Conservation (phyloP, 202 grass and related monocot species). For the Eragrostis tef region DNA sequence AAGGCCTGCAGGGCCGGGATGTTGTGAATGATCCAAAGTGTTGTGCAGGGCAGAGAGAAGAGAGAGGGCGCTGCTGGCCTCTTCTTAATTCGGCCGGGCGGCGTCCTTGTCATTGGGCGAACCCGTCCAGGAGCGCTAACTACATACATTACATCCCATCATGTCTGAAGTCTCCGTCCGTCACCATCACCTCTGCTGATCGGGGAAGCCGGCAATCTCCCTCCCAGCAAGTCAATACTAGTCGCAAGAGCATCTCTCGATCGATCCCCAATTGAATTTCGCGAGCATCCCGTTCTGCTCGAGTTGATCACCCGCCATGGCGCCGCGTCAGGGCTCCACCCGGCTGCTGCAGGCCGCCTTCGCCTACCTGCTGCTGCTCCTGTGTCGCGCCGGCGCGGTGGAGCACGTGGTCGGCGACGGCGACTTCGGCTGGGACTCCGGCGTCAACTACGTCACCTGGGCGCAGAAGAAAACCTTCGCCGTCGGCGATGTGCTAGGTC, state of each 20-base stretch:
- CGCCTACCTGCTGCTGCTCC: constrained; percentile 1
- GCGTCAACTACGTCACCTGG: constrained; percentile 59
- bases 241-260: not conserved
- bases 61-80: not conserved
- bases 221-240: too few species aligned
- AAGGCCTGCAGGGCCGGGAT: too few species aligned
- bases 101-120: not conserved
- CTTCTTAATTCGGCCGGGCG: not conserved
- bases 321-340: not conserved
- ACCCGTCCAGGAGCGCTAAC: not conserved
- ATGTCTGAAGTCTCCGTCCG: not conserved
- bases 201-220: too few species aligned
- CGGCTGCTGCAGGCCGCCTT: not conserved
- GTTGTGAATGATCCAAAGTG: not conserved
- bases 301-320: not conserved
- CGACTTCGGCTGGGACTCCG: constrained; percentile 48
- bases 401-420: constrained; percentile 53
- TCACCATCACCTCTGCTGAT: too few species aligned
- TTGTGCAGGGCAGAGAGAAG: too few species aligned
- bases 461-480: constrained; percentile 43
- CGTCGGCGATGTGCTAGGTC: constrained; percentile 62
- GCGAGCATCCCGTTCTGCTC: too few species aligned
- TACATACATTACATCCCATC: not conserved
- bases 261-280: too few species aligned
- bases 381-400: not conserved